Evolutionary conservation across 164 flowering plant genomes (phyloP).

Genomic region (Cinnamomum chago): DNA sequence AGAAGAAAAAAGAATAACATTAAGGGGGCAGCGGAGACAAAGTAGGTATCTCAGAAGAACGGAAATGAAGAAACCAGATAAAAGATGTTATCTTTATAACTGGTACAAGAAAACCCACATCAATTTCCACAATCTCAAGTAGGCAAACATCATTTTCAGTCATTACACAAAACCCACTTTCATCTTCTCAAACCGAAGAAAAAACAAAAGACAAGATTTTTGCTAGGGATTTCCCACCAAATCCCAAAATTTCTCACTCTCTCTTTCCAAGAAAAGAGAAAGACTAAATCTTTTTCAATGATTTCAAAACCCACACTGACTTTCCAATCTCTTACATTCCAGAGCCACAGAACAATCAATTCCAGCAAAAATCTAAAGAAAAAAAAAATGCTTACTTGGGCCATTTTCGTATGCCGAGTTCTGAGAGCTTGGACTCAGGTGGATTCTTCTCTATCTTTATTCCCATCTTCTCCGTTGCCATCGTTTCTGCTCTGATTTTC

Average conservation of each 20-base stretch:
- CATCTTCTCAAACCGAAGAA: not conserved
- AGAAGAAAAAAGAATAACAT: no score
- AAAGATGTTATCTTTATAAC: no score
- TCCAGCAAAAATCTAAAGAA: not conserved
- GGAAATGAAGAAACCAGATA: no score
- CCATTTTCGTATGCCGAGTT: constrained; percentile 74
- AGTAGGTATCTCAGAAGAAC: no score
- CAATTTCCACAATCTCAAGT: not conserved
- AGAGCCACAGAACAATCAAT: not conserved
- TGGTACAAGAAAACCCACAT: no score
- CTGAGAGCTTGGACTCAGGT: constrained; percentile 61
- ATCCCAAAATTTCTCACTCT: not conserved
- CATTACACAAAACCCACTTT: not conserved
- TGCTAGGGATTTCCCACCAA: not conserved
- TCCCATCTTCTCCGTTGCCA: constrained; percentile 65
- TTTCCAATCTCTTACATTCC: not conserved
- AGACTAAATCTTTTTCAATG: not conserved
- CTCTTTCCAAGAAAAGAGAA: not conserved
- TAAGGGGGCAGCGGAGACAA: no score
- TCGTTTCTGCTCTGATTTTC: constrained; percentile 30
- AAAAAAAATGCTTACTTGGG: constrained; percentile 46
- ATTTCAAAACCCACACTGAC: not conserved
- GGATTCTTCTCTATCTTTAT: constrained; percentile 62
- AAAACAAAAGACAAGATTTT: no score
- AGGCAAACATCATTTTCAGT: not conserved